A percentile compares a stretch with the other conserved stretches of the same genome.
Conservation (phyloP, 2,329 filamentous ascomycete species). For the Aspergillus sp. region DNA sequence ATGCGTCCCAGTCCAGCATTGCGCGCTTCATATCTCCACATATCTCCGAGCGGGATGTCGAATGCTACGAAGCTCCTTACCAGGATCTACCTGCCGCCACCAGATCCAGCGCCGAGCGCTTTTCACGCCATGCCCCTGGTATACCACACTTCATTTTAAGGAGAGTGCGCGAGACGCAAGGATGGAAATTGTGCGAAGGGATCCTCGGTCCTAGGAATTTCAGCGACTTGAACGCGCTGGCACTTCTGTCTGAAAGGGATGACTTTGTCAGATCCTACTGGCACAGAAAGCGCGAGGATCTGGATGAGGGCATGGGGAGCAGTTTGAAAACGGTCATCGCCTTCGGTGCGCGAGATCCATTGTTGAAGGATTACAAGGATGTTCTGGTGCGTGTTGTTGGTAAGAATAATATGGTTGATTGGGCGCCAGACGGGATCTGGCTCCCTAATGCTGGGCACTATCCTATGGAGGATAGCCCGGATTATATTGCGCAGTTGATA, state of each 20-base stretch:
- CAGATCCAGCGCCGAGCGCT: background rate
- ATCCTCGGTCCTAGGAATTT: background rate
- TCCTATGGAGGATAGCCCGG: background rate
- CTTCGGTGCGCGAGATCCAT: background rate
- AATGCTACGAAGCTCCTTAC: background rate
- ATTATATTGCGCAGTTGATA: background rate
- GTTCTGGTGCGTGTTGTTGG: background rate
- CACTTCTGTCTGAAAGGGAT: background rate
- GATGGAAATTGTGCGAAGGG: background rate
- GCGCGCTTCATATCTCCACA: background rate
- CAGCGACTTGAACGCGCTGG: background rate
- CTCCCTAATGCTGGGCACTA: background rate
- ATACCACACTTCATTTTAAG: background rate
- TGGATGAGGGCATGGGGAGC: background rate
- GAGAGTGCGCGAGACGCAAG: background rate
- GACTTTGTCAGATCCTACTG: background rate
- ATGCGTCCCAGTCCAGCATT: background rate
- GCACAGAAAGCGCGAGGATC: background rate
- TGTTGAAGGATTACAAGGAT: background rate
- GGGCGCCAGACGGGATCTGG: background rate
- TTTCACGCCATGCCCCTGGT: background rate
- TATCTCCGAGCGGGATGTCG: background rate
- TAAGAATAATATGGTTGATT: background rate
- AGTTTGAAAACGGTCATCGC: background rate
- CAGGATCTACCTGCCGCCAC: background rate